Conservation (phyloP, 805 yeast genomes). For the Lipomyces chichibuensis region DNA sequence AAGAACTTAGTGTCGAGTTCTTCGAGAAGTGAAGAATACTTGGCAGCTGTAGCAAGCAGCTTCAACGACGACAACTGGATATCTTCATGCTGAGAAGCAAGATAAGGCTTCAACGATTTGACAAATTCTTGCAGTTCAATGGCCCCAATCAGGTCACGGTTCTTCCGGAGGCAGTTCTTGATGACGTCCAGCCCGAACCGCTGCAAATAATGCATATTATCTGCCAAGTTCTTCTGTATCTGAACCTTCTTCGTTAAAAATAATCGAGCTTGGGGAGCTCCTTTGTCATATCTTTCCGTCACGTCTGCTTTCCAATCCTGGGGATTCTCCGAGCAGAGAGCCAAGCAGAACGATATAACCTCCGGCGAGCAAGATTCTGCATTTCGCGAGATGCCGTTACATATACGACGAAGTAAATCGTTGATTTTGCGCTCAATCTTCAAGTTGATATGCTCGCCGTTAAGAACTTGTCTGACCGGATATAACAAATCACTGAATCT, state of each 20-base stretch:
- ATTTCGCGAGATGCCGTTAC: conserved; percentile 79
- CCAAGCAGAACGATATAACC: conserved; percentile 71
- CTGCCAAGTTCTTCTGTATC: conserved; percentile 53
- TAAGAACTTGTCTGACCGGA: conserved; percentile 67
- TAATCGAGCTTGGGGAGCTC: conserved; percentile 12
- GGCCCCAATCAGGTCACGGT: conserved; percentile 60
- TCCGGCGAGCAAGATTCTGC: conserved; percentile 58
- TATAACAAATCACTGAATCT: conserved; percentile 60
- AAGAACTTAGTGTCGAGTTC: conserved; percentile 45
- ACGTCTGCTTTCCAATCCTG: conserved; percentile 33
- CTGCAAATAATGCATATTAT: conserved; percentile 65
- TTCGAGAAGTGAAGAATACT: conserved; percentile 58
- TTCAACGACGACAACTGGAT: conserved; percentile 66
- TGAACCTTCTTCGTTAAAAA: conserved; percentile 56
- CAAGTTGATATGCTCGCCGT: conserved; percentile 65
- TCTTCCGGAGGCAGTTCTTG: conserved; percentile 67
- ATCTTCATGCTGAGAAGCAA: conserved; percentile 71
- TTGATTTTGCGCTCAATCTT: conserved; percentile 75
- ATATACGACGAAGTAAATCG: conserved; percentile 73
- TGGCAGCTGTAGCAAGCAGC: conserved; percentile 30
- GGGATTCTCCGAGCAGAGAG: conserved; percentile 50
- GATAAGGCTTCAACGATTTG: conserved; percentile 65
- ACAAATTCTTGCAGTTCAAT: conserved; percentile 70
- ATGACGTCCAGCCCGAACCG: conserved; percentile 76
- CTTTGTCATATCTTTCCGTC: conserved; percentile 43